Evolutionary conservation across 495 filamentous ascomycete species (phyloP).

Genomic region (Clohesyomyces aquaticus): DNA sequence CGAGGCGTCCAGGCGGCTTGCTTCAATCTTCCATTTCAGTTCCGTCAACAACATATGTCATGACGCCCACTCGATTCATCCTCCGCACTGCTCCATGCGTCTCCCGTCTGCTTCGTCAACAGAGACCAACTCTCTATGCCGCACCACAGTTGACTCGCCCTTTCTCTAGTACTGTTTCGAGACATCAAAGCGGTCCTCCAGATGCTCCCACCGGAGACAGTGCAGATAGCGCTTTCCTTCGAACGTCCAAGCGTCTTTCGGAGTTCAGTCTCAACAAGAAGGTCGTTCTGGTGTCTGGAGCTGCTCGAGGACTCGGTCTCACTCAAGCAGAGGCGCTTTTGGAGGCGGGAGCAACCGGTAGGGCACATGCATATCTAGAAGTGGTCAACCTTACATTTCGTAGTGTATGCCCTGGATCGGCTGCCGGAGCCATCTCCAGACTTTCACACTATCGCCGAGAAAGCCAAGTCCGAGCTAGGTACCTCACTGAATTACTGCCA

Average conservation of each 20-base stretch:
- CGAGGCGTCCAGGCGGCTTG: constrained; percentile 6
- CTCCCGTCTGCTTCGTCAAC: background rate
- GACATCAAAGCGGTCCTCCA: constrained; percentile 1
- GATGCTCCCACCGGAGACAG: constrained; percentile 7
- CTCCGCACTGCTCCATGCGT: constrained; percentile 5
- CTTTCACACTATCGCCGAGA: constrained; percentile 65
- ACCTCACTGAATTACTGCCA: constrained; percentile 76
- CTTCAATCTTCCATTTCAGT: background rate
- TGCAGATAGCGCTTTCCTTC: constrained; percentile 13
- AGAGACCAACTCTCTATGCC: background rate
- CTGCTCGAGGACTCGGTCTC: constrained; percentile 76
- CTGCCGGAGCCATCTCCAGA: constrained; percentile 58
- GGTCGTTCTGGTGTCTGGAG: constrained; percentile 78
- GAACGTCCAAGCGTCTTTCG: constrained; percentile 52
- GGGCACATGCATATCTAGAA: constrained; percentile 21
- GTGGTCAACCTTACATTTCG: constrained; percentile 5
- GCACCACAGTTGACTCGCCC: background rate
- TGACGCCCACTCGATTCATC: constrained; percentile 5
- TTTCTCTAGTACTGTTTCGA: constrained; percentile 5
- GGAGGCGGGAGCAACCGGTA: constrained; percentile 71
- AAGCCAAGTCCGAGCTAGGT: constrained; percentile 66
- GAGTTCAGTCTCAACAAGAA: constrained; percentile 81
- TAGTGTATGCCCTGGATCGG: constrained; percentile 63
- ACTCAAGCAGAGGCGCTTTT: constrained; percentile 79
- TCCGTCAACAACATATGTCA: background rate